Evolutionary conservation across 2,329 filamentous ascomycete species (phyloP).

Genomic region (Seiridium unicorne): DNA sequence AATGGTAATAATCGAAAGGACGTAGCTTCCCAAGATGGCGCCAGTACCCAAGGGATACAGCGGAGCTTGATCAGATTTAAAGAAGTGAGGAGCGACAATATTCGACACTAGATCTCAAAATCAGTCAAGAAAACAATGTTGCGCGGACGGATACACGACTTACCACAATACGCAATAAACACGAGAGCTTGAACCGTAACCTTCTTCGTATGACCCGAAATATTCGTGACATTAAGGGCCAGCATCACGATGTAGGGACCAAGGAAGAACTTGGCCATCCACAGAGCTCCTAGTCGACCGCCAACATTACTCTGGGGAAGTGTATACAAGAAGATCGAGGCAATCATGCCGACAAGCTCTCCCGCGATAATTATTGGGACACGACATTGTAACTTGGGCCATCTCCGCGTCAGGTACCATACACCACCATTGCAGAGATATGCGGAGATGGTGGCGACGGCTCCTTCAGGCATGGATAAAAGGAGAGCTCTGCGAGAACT

Average conservation of each 20-base stretch:
- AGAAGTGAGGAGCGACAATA: conserved; percentile 63
- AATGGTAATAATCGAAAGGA: conserved; percentile 35
- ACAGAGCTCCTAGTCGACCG: conserved; percentile 7
- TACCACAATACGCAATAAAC: conserved; percentile 58
- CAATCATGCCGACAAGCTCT: conserved; percentile 11
- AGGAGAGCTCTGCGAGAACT: conserved; percentile 8
- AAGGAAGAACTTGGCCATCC: conserved; percentile 12
- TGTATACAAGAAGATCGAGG: conserved; percentile 9
- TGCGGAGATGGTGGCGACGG: conserved; percentile 5
- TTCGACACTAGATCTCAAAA: conserved; percentile 35
- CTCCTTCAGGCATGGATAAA: conserved; percentile 10
- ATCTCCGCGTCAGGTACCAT: conserved; percentile 9
- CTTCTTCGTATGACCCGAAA: conserved; percentile 59
- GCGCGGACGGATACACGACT: not conserved
- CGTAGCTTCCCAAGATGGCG: conserved; percentile 38
- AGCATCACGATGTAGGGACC: conserved; percentile 22
- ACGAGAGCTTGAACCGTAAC: conserved; percentile 62
- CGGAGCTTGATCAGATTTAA: conserved; percentile 48
- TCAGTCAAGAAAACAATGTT: not conserved
- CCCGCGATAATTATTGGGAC: conserved; percentile 10
- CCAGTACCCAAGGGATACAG: conserved; percentile 38
- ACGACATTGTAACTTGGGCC: conserved; percentile 8
- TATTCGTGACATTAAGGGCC: conserved; percentile 47
- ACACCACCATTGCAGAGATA: conserved; percentile 11
- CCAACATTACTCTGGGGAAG: not conserved